Conservation (phyloP, 345 rosid genomes). For the Salix udensis region DNA sequence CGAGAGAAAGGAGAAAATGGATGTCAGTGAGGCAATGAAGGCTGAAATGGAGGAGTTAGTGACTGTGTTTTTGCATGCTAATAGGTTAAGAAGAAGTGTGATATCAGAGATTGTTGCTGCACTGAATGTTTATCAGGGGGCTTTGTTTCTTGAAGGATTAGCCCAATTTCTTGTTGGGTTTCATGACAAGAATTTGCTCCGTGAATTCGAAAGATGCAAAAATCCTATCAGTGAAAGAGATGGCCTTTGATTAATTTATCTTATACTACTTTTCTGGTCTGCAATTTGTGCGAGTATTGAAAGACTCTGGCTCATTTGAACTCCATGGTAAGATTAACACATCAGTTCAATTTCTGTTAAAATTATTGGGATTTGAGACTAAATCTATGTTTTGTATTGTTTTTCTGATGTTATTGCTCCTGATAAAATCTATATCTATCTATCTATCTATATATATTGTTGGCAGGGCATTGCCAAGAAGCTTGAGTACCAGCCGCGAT, state of each 20-base stretch:
- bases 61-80: conserved; percentile 60
- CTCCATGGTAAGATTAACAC: not conserved
- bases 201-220: conserved; percentile 39
- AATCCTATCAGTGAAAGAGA: conserved; percentile 12
- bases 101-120: conserved; percentile 64
- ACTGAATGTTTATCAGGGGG: conserved; percentile 54
- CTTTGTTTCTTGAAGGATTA: conserved; percentile 77
- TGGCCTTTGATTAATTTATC: conserved; percentile 9
- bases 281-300: not conserved
- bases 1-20: conserved; percentile 21
- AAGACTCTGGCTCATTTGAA: not conserved
- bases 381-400: not conserved
- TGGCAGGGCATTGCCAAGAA: not conserved
- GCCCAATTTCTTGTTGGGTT: conserved; percentile 81
- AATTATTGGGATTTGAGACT: too few species aligned
- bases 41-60: conserved; percentile 65
- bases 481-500: not conserved
- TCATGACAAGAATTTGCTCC: conserved; percentile 44
- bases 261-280: not conserved
- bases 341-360: not conserved
- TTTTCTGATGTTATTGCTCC: not conserved
- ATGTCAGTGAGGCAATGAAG: conserved; percentile 39
- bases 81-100: conserved; percentile 64
- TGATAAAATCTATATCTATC: not conserved
- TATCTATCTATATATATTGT: too few species aligned